Conservation (phyloP, 225 moss, liverwort and hornwort genomes). For the Bryum argenteum region DNA sequence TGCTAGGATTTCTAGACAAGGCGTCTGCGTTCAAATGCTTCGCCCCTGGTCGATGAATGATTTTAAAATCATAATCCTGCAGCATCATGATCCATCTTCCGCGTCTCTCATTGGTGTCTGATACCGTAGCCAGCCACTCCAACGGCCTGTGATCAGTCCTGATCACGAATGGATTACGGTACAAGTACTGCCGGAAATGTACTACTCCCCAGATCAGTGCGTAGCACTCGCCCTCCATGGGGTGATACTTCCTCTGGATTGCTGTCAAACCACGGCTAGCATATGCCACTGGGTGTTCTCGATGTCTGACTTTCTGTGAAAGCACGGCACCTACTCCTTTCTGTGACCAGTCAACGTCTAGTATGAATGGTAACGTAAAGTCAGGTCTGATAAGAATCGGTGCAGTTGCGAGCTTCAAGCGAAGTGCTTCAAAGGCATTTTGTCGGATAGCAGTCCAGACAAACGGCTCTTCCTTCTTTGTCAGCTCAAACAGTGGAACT, state of each 20-base stretch:
- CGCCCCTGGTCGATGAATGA: not conserved
- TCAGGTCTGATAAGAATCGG: not conserved
- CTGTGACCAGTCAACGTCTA: not conserved
- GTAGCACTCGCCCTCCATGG: not conserved
- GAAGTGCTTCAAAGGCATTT: not conserved
- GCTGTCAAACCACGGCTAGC: not conserved
- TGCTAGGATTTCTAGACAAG: too few relatives aligned
- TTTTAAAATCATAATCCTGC: not conserved
- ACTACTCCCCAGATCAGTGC: not conserved
- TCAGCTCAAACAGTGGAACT: not conserved
- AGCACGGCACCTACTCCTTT: not conserved
- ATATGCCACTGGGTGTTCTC: not conserved
- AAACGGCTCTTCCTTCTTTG: not conserved
- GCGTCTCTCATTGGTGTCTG: not conserved
- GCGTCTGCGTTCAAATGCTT: not conserved
- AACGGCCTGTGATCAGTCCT: not conserved
- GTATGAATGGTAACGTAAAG: not conserved
- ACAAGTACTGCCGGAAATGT: not conserved
- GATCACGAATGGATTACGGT: not conserved
- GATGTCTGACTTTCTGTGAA: not conserved
- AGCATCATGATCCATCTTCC: not conserved
- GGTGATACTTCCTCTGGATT: not conserved
- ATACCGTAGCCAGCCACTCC: not conserved
- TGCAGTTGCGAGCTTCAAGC: not conserved
- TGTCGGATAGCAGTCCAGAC: not conserved